Percentiles rank a stretch among this genome's conserved stretches.
These are phyloP conservation scores for Leccinum disarticulatum DNA, from an alignment of 768 basidiomycete species.

Conservation along the genomic window DNA sequence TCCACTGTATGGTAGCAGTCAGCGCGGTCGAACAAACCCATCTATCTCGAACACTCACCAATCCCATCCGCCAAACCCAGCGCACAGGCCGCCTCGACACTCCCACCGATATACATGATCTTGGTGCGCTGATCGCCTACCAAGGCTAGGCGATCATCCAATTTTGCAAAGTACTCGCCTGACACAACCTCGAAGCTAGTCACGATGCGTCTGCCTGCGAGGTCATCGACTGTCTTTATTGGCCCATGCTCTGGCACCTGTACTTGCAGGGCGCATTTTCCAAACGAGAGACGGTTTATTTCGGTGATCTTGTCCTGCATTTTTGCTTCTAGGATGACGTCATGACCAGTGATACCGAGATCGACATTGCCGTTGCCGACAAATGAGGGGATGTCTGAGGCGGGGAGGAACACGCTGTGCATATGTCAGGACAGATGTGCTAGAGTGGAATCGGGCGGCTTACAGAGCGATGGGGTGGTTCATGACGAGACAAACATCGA, in stretches of 20 bases:
- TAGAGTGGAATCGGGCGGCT: conserved; percentile 26
- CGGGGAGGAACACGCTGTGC: conserved; percentile 92
- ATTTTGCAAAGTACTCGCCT: conserved; percentile 66
- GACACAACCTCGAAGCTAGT: conserved; percentile 94
- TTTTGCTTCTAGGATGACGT: conserved; percentile 89
- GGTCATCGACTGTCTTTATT: conserved; percentile 70
- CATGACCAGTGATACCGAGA: conserved; percentile 96
- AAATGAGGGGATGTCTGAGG: conserved; percentile 96
- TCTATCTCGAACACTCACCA: conserved; percentile 47
- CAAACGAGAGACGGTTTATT: conserved; percentile 83
- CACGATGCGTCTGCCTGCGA: conserved; percentile 90
- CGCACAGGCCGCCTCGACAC: conserved; percentile 97
- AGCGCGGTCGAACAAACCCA: conserved; percentile 1
- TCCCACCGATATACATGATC: conserved; percentile 96
- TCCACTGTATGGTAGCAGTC: conserved; percentile 58
- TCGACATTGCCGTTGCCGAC: conserved; percentile 97
- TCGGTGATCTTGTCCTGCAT: conserved; percentile 81
- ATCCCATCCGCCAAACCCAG: conserved; percentile 97
- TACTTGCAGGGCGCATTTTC: conserved; percentile 85
- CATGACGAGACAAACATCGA: conserved; percentile 91
- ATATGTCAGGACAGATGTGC: neutral
- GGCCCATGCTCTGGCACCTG: conserved; percentile 82
- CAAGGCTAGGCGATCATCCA: conserved; percentile 59
- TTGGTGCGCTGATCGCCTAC: conserved; percentile 61
- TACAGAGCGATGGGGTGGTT: conserved; percentile 95